Evolutionary conservation across 345 rosid genomes (phyloP).

Genomic region (Mallotus nudiflorus): DNA sequence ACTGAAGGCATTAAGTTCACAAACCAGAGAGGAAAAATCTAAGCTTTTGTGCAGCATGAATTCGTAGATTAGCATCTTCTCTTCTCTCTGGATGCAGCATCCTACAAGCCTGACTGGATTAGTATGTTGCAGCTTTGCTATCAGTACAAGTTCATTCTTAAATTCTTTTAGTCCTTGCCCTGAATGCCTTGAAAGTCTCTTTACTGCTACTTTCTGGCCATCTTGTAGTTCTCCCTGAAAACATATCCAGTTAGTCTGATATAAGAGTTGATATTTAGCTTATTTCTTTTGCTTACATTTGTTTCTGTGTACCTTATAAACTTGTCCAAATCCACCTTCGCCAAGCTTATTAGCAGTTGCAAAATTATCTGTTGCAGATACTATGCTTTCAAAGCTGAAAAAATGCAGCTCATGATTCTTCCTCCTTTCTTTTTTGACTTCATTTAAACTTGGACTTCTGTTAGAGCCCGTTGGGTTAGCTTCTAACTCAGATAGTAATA

Average conservation of each 20-base stretch:
- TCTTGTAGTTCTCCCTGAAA: slow-evolving; percentile 14
- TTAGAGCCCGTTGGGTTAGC: too few species aligned
- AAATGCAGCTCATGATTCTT: too few species aligned
- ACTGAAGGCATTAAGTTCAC: background rate
- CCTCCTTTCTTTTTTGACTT: too few species aligned
- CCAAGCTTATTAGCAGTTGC: too few species aligned
- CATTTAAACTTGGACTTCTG: too few species aligned
- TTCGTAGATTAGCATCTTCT: slow-evolving; percentile 20
- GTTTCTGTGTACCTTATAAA: slow-evolving; percentile 1
- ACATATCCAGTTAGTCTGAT: background rate
- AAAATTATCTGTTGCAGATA: too few species aligned
- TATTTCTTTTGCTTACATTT: background rate
- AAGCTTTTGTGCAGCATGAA: slow-evolving; percentile 19
- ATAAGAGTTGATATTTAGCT: background rate
- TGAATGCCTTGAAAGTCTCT: slow-evolving; percentile 13
- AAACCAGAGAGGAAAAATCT: slow-evolving; percentile 21
- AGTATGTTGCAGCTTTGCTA: slow-evolving; percentile 24
- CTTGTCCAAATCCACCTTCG: too few species aligned
- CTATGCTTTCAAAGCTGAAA: too few species aligned
- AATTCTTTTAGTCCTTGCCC: slow-evolving; percentile 22
- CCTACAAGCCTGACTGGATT: slow-evolving; percentile 23
- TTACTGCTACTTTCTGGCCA: slow-evolving; percentile 23
- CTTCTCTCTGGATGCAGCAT: slow-evolving; percentile 18
- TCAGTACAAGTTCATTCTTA: slow-evolving; percentile 18
- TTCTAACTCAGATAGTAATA: too few species aligned